Conservation (phyloP, 129 eudicot genomes). For the Lactuca sativa region DNA sequence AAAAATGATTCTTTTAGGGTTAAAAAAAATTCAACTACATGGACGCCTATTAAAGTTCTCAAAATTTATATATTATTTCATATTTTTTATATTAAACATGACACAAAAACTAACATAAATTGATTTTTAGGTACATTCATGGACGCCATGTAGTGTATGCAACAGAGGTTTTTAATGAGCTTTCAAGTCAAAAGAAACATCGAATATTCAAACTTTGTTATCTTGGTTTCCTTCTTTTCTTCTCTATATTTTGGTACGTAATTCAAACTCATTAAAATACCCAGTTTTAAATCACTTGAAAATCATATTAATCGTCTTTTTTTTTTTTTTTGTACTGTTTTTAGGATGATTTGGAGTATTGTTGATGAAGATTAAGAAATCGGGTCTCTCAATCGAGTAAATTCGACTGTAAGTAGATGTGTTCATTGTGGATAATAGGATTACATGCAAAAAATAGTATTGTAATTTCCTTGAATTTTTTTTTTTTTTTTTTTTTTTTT, state of each 20-base stretch:
- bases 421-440: not conserved
- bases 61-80: not conserved
- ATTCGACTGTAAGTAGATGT: slow-evolving; percentile 26
- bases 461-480: no score
- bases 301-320: not conserved
- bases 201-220: slow-evolving; percentile 62
- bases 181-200: slow-evolving; percentile 60
- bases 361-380: slow-evolving; percentile 48
- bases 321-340: slow-evolving; percentile 8
- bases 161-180: slow-evolving; percentile 70
- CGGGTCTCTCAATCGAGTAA: slow-evolving; percentile 10
- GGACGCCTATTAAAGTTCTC: not conserved
- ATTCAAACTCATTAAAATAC: not conserved
- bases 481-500: no score
- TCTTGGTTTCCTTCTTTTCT: slow-evolving; percentile 45
- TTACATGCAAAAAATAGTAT: no score
- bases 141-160: slow-evolving; percentile 65
- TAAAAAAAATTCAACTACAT: no score
- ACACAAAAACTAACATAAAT: not conserved
- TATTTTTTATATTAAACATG: no score
- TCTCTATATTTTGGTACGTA: slow-evolving; percentile 69
- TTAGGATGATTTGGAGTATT: slow-evolving; percentile 76
- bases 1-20: no score
- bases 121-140: slow-evolving; percentile 48
- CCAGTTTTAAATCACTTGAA: slow-evolving; percentile 5